Base-by-base conservation (phyloP, 2,329 filamentous ascomycete genomes). In the Aspergillus quadrilineatus region DNA sequence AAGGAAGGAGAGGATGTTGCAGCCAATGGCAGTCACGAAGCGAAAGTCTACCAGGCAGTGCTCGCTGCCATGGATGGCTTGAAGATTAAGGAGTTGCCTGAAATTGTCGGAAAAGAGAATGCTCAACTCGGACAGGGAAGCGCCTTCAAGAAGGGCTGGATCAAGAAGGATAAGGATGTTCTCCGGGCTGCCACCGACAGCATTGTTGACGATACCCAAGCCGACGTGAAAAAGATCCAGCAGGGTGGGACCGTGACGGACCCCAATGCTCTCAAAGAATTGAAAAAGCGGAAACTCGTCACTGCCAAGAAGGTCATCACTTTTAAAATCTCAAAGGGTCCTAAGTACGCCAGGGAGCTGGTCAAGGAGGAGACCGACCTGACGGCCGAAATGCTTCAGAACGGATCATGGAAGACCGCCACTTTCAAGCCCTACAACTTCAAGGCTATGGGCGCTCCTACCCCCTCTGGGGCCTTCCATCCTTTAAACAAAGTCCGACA, bases 341-440 rank as follows among this genome's bases (percentile, higher is more conserved):
- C 86, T 59, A 96, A 96, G 74, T 99, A 92, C 72, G 90, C 92
- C 43, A 84, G 89, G 48, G 89, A 96, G 75, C 89, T 97, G 63
- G 82, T 89, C 45, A 91, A 95, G 75, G 92, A 97, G 78, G 91
- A 95, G 76, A 97, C 94, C 43, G 94, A 99, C 72, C 79, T 99
- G 69, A 97, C 94, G 9, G 88, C 87, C 51, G 94, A 99, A 56
- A 96, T 99, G 89, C 80, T 99, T 63, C 80, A 87, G 55, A 82
- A 81, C 67, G 93, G 93, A 43, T 85, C 90, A 15, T 99, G 94
- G 94, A 93, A 97, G 80, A 90, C 88, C 41, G 90, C 90, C 7
- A 85, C 87, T 62, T 93, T 97, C 82, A 97, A 90, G 74, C 85
- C 86, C 37, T 90, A 90, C 75, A 90, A 90, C 73, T 90, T 90